Evolutionary conservation across 2,329 filamentous ascomycete genomes (phyloP).

Genomic region (Tolypocladium album): DNA sequence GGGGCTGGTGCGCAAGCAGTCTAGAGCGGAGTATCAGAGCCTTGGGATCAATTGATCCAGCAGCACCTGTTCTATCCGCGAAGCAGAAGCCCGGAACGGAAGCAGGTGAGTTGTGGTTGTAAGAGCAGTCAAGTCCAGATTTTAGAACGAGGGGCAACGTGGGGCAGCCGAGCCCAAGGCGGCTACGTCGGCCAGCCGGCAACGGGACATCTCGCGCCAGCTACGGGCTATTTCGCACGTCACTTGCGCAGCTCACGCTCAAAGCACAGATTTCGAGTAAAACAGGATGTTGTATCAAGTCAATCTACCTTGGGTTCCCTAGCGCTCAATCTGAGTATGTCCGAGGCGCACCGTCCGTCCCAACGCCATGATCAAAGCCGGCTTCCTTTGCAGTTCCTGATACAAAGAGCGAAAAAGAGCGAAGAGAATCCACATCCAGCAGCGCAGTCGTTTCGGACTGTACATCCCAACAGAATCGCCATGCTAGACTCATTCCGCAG

Average conservation of each 20-base stretch:
- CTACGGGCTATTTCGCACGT: neutral
- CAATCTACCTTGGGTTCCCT: neutral
- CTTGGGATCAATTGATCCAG: neutral
- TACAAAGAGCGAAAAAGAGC: conserved; percentile 1
- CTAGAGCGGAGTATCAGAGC: neutral
- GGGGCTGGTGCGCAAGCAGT: too few species aligned
- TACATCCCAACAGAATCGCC: neutral
- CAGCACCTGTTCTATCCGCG: neutral
- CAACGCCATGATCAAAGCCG: neutral
- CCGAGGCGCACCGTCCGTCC: neutral
- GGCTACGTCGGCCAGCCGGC: neutral
- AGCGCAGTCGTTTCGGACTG: neutral
- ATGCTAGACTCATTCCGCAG: neutral
- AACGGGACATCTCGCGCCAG: too few species aligned
- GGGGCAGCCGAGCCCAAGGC: neutral
- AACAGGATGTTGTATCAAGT: neutral
- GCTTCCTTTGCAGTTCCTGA: neutral
- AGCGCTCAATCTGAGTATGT: conserved; percentile 1
- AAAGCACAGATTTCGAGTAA: neutral
- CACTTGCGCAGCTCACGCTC: neutral
- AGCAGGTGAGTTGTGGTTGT: neutral
- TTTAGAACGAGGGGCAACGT: conserved; percentile 1
- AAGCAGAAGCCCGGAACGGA: neutral
- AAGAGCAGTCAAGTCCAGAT: neutral
- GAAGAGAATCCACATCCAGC: conserved; percentile 4